These are phyloP conservation scores for Neurospora sp. DNA, from an alignment of 495 filamentous ascomycete genomes.

Conservation along the genomic window DNA sequence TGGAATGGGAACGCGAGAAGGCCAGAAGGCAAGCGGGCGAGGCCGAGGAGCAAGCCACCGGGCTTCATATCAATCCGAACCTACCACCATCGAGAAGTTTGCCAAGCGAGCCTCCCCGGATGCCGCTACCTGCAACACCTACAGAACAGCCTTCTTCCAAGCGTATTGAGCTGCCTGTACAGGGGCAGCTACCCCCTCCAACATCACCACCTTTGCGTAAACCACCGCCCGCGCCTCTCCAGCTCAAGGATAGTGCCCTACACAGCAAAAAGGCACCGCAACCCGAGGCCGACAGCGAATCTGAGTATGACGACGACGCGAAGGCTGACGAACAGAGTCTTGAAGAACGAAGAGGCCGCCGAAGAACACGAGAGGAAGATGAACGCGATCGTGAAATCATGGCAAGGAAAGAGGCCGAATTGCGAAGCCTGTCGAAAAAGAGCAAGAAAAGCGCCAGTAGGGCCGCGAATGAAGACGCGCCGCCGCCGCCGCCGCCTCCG, in stretches of 20 bases:
- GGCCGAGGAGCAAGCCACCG: conserved; percentile 17
- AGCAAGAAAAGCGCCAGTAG: conserved; percentile 43
- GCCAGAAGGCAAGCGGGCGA: conserved; percentile 31
- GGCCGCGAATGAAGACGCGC: conserved; percentile 22
- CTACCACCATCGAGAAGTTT: conserved; percentile 39
- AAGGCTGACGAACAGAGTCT: conserved; percentile 51
- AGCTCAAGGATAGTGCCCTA: conserved; percentile 42
- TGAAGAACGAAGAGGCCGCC: conserved; percentile 58
- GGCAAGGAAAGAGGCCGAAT: conserved; percentile 51
- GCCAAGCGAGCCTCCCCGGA: conserved; percentile 34
- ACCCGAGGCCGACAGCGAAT: conserved; percentile 56
- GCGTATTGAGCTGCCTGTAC: not conserved
- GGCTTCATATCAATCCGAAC: conserved; percentile 31
- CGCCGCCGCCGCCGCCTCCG: conserved; percentile 5
- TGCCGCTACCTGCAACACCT: conserved; percentile 29
- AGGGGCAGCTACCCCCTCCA: conserved; percentile 31
- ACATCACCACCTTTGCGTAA: conserved; percentile 57
- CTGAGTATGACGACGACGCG: conserved; percentile 73
- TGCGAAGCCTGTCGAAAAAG: conserved; percentile 56
- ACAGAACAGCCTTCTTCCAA: conserved; percentile 27
- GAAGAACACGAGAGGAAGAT: conserved; percentile 82
- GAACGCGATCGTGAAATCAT: conserved; percentile 66
- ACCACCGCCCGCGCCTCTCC: conserved; percentile 73
- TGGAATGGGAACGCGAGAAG: conserved; percentile 31
- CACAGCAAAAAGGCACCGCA: conserved; percentile 32